Evolutionary conservation across 192 early-diverging fungal species (phyloP), one percentile per base, ranked within the genome.

Genomic region (Cetraspora pellucida): DNA sequence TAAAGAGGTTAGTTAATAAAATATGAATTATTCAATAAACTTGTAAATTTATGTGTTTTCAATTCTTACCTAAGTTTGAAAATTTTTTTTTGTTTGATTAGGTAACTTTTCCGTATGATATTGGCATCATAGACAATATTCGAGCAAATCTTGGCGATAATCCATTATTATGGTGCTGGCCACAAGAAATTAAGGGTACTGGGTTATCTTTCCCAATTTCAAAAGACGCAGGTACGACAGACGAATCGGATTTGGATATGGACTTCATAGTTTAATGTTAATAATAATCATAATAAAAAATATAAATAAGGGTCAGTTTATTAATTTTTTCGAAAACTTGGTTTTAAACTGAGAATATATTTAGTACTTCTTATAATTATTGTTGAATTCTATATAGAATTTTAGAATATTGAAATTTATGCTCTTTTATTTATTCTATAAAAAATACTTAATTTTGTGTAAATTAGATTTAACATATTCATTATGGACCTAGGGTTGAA

Each of bases 81-180:
- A n/a, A n/a, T 17, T 60, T 72, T 16, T 45, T 63, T 59, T 21
- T 27, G 31, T 25, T 16, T 45, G 7, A 23, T 63, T 37, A 88
- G 85, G 67, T 81, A 6, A 71, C 80, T 43, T 95, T 91, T 78
- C 95, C 97, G 3, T 98, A 94, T 81, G 90, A 95, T 81, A 76
- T 97, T 43, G 95, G 95, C 10, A 69, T 85, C 9, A 73, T 90
- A 74, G 81, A 80, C 52, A 98, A 98, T 77, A 82, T 96, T 37
- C 83, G 88, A 65, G 74, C 85, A 14, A 88, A 97, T 16, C 87
- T 98, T 64, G 97, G 93, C n/a, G 74, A 80, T 2, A 85, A 80
- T 64, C 78, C 85, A 17, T 77, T 89, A 77, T 79, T 94, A 5
- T 98, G 95, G 97, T 88, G 90, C 79, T 80, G 91, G 80, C 95